phyloP scores from a whole-genome alignment of 2,329 filamentous ascomycete genomes.

The Fusarium cicatricum region DNA sequence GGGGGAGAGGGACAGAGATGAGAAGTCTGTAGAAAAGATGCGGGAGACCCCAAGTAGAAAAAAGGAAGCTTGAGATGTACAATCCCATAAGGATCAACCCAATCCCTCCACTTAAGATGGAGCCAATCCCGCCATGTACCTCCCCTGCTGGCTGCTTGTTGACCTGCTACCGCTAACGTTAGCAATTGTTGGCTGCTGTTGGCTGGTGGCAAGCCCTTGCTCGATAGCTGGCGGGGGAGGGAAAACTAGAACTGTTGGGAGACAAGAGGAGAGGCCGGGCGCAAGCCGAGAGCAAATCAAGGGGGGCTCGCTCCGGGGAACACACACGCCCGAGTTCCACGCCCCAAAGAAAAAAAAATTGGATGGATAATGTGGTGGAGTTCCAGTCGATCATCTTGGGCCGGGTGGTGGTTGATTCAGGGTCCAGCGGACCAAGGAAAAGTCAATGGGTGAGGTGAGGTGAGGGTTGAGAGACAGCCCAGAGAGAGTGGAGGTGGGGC shows the following conservation, averaged over 20 bases:
- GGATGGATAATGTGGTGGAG: background rate
- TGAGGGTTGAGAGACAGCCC: constrained; percentile 20
- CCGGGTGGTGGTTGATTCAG: constrained; percentile 8
- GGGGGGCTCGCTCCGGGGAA: constrained; percentile 3
- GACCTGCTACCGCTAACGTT: constrained; percentile 21
- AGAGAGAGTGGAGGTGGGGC: background rate
- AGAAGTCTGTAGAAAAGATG: constrained; percentile 20
- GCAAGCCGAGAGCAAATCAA: constrained; percentile 27
- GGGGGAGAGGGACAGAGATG: constrained; percentile 5
- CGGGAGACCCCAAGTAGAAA: constrained; percentile 38
- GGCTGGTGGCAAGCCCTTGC: constrained; percentile 35
- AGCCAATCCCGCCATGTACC: constrained; percentile 8
- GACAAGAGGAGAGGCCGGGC: constrained; percentile 28
- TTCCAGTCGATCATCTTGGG: constrained; percentile 5
- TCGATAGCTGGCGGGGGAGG: constrained; percentile 37
- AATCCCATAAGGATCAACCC: constrained; percentile 34
- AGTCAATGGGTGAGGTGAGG: constrained; percentile 13
- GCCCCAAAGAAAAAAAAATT: constrained; percentile 39
- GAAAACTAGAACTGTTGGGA: constrained; percentile 44
- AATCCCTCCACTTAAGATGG: constrained; percentile 21
- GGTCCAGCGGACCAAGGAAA: constrained; percentile 14
- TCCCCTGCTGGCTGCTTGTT: constrained; percentile 31
- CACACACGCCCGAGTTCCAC: constrained; percentile 2
- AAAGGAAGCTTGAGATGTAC: constrained; percentile 32
- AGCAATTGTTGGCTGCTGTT: constrained; percentile 30